Conservation (phyloP, 2,329 filamentous ascomycete species). For the Trichoderma atroviride region DNA sequence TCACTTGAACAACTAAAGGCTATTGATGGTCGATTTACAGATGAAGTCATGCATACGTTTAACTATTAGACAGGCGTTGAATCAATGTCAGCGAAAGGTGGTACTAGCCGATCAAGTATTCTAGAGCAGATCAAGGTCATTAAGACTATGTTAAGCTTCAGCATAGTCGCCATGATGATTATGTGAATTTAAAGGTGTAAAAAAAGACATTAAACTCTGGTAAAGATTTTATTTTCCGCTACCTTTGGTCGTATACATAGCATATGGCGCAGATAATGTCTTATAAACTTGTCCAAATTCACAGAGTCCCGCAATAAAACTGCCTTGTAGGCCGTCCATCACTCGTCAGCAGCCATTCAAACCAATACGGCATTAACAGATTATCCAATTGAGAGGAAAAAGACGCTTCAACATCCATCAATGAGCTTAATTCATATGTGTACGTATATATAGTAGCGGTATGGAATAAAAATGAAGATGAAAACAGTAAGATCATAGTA, state of each 20-base stretch:
- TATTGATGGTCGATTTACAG: slow-evolving; percentile 69
- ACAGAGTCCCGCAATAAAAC: no score
- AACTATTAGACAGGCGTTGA: slow-evolving; percentile 85
- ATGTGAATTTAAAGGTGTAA: no score
- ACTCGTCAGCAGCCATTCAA: not conserved
- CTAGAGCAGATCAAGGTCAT: slow-evolving; percentile 63
- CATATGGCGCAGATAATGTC: no score
- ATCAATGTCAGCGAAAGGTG: slow-evolving; percentile 73
- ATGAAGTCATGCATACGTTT: slow-evolving; percentile 71
- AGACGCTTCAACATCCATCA: not conserved
- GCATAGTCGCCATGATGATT: not conserved
- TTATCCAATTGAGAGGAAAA: not conserved
- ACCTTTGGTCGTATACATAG: no score
- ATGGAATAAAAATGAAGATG: not conserved
- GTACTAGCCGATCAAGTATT: slow-evolving; percentile 72
- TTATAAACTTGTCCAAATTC: no score
- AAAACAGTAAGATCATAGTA: not conserved
- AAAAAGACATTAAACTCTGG: no score
- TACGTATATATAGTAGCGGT: slow-evolving; percentile 15
- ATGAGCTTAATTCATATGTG: not conserved
- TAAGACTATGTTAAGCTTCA: slow-evolving; percentile 34
- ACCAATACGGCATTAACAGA: not conserved
- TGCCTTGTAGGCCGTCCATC: not conserved
- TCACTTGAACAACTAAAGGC: slow-evolving; percentile 63
- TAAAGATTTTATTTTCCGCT: no score